Base-by-base conservation (phyloP, 768 basidiomycete genomes). In the Mycena maculata region DNA sequence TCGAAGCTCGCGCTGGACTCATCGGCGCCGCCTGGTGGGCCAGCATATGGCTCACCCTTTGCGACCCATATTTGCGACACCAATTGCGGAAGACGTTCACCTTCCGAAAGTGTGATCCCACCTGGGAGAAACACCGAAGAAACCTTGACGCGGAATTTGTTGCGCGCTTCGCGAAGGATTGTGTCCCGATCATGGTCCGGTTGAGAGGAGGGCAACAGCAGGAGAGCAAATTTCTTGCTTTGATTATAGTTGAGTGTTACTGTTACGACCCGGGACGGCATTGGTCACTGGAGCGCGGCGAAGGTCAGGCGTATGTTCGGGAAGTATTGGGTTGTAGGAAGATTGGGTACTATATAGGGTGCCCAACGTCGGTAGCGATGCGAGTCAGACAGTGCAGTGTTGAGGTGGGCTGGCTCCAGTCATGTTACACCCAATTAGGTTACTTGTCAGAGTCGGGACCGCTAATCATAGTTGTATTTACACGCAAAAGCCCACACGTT, bases 221-320 rank as follows among this genome's bases (percentile, higher is more conserved):
- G 50, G 25, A 79, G 41, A 20, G 72, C 76, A 45, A 77, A 77
- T 62, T 76, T 74, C 48, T 75, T 78, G 60, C 47, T 74, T 28
- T 82, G 77, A 61, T 82, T 76, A n/a, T 70, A 72, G 64, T 82
- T 81, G 23, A 81, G 75, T 22, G 71, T 74, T 28, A 81, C 74
- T 25, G 80, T 81, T 20, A 81, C 42, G 4, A 74, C 70, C 42
- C 75, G 76, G 27, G 75, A 75, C 48, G 76, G 73, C 77, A 80
- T 81, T 16, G 36, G 60, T 30, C 41, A 38, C 59, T 50, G 36
- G 31, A 31, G 25, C 36, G 16, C 39, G 28, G 16, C 6, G 6
- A n/a, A n/a, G 41, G 41, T 42, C 41, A 42, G 41, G 18, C 18
- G 41, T 6, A n/a, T 42, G 16, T n/a, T 38, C 20, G 22, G 38